Conservation (phyloP, 768 basidiomycete genomes). For the Suillus decipiens region DNA sequence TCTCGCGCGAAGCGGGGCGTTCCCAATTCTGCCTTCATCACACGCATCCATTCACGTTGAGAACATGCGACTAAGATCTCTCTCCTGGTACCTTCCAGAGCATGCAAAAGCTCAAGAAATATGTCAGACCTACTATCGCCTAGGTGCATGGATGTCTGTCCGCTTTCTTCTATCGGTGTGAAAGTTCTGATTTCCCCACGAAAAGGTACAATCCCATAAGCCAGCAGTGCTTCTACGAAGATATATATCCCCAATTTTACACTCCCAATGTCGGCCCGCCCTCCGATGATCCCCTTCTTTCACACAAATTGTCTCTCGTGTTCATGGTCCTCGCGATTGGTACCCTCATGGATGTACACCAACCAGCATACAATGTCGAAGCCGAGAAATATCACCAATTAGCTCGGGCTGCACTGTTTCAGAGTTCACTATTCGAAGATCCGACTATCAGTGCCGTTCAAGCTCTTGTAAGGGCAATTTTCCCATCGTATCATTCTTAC, state of each 20-base stretch:
- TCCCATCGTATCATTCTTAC: slow-evolving; percentile 31
- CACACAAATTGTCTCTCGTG: slow-evolving; percentile 64
- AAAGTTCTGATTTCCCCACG: slow-evolving; percentile 12
- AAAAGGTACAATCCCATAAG: slow-evolving; percentile 71
- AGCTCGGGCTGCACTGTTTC: slow-evolving; percentile 64
- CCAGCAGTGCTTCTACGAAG: slow-evolving; percentile 57
- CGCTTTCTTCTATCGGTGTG: slow-evolving; percentile 10
- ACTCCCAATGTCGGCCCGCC: slow-evolving; percentile 42
- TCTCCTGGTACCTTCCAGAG: slow-evolving; percentile 73
- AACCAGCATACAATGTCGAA: slow-evolving; percentile 62
- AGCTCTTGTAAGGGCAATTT: slow-evolving; percentile 57
- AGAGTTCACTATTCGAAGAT: slow-evolving; percentile 64
- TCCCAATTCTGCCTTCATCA: slow-evolving; percentile 55
- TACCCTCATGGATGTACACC: slow-evolving; percentile 56
- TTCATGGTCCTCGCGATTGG: slow-evolving; percentile 72
- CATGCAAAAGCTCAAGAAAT: slow-evolving; percentile 61
- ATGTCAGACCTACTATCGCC: slow-evolving; percentile 58
- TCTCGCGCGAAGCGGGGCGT: slow-evolving; percentile 60
- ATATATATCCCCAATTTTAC: slow-evolving; percentile 63
- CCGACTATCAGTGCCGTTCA: slow-evolving; percentile 70
- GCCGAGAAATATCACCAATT: slow-evolving; percentile 73
- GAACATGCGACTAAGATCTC: slow-evolving; percentile 51
- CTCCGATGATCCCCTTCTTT: slow-evolving; percentile 50
- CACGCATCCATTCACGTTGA: slow-evolving; percentile 40
- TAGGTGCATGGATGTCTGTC: slow-evolving; percentile 73